Evolutionary conservation across 805 yeast genomes (phyloP).

Genomic region (Yarrowia sp.): DNA sequence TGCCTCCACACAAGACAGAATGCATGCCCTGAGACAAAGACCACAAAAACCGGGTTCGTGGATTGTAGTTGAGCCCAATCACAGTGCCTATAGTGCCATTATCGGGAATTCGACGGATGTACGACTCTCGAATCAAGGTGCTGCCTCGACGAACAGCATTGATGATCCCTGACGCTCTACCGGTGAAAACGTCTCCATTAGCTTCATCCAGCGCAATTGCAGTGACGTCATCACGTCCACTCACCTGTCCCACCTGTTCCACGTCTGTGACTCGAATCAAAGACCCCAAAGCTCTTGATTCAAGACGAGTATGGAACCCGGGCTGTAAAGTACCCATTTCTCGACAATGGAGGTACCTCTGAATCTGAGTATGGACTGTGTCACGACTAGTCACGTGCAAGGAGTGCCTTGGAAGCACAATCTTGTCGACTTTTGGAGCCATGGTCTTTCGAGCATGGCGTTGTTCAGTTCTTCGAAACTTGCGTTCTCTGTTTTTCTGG

Average conservation of each 20-base stretch:
- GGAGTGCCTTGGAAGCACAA: constrained; percentile 32
- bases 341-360: constrained; percentile 22
- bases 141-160: constrained; percentile 33
- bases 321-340: constrained; percentile 24
- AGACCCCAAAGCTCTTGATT: neutral
- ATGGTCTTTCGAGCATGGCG: constrained; percentile 19
- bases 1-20: constrained; percentile 17
- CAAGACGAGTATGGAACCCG: constrained; percentile 9
- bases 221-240: constrained; percentile 17
- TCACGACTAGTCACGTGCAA: constrained; percentile 38
- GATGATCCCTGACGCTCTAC: constrained; percentile 19
- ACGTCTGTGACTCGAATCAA: constrained; percentile 8
- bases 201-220: constrained; percentile 12
- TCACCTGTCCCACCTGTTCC: constrained; percentile 26
- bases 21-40: neutral
- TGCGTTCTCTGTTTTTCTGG: constrained; percentile 35
- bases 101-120: constrained; percentile 17
- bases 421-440: constrained; percentile 36
- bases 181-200: constrained; percentile 22
- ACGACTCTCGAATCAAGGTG: constrained; percentile 16
- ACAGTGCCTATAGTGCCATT: constrained; percentile 2
- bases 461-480: constrained; percentile 16
- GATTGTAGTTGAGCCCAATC: constrained; percentile 13
- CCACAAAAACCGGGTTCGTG: constrained; percentile 25
- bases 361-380: constrained; percentile 36